Conservation (phyloP, 768 basidiomycete species). For the Sporobolomyces roseus region DNA sequence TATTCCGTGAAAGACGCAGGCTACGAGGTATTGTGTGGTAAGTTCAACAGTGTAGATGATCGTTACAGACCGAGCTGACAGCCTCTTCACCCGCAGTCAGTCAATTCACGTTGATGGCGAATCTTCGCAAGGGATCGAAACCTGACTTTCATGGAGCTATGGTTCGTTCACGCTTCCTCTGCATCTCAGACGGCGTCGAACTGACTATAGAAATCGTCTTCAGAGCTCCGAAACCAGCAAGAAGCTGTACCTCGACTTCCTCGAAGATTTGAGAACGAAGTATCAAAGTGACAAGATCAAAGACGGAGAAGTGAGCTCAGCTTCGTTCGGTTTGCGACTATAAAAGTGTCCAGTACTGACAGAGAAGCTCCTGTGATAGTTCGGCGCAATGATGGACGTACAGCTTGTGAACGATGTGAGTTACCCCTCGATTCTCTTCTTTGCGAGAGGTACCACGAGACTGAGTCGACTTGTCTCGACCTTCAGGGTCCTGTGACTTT, state of each 20-base stretch:
- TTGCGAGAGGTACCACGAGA: too few relatives aligned
- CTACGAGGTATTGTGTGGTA: conserved; percentile 81
- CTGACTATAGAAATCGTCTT: neutral
- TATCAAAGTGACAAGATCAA: conserved; percentile 31
- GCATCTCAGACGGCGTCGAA: neutral
- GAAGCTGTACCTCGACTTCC: conserved; percentile 34
- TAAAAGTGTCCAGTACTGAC: too few relatives aligned
- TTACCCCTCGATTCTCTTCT: too few relatives aligned
- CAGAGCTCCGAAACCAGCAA: conserved; percentile 30
- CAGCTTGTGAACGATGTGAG: conserved; percentile 41
- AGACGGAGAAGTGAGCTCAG: conserved; percentile 33
- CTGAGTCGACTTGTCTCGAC: neutral
- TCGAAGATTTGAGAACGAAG: conserved; percentile 21
- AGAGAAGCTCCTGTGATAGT: neutral
- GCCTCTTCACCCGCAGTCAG: conserved; percentile 57
- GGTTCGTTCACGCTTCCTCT: conserved; percentile 46
- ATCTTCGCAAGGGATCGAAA: conserved; percentile 75
- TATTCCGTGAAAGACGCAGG: conserved; percentile 76
- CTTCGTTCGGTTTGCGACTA: neutral
- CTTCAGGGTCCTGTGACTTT: conserved; percentile 42
- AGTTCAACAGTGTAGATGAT: conserved; percentile 22
- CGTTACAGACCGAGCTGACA: neutral
- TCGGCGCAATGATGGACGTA: conserved; percentile 43
- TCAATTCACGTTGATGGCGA: conserved; percentile 89
- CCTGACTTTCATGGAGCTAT: conserved; percentile 94